Conservation (phyloP, 495 filamentous ascomycete genomes). For the Neurospora terricola region DNA sequence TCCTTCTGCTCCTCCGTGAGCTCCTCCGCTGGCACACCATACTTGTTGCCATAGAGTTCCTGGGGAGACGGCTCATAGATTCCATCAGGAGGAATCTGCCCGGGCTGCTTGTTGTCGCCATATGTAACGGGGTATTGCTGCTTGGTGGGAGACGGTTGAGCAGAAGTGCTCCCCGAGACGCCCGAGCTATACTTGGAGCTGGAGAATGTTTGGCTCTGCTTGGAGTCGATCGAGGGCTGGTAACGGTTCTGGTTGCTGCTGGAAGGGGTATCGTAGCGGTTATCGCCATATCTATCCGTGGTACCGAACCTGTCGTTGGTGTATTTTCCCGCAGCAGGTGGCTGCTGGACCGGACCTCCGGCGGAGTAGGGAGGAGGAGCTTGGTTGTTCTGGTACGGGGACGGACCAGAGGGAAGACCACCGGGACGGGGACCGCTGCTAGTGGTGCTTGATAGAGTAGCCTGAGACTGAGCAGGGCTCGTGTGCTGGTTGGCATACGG, state of each 20-base stretch:
- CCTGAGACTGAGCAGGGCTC: slow-evolving; percentile 25
- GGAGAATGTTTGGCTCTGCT: background rate
- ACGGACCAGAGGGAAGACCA: slow-evolving; percentile 8
- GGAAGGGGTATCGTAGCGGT: slow-evolving; percentile 44
- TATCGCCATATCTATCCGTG: slow-evolving; percentile 53
- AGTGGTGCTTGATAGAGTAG: background rate
- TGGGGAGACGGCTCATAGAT: background rate
- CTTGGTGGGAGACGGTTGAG: background rate
- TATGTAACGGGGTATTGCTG: background rate
- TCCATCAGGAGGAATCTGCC: slow-evolving; percentile 30
- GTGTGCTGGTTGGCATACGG: slow-evolving; percentile 45
- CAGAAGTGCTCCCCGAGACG: background rate
- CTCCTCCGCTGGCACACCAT: slow-evolving; percentile 45
- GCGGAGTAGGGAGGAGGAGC: slow-evolving; percentile 10
- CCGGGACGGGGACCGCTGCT: slow-evolving; percentile 8
- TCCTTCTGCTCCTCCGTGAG: slow-evolving; percentile 54
- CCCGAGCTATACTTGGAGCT: background rate
- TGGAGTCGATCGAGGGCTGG: background rate
- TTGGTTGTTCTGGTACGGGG: slow-evolving; percentile 3
- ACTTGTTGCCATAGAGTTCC: slow-evolving; percentile 49
- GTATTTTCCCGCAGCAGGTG: slow-evolving; percentile 34
- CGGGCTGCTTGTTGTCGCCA: slow-evolving; percentile 4
- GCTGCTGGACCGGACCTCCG: background rate
- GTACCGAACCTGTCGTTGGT: slow-evolving; percentile 51
- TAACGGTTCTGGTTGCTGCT: slow-evolving; percentile 14